Base-by-base conservation (phyloP, 805 yeast genomes). In the Cyberlindnera nakhonratchasimensis region DNA sequence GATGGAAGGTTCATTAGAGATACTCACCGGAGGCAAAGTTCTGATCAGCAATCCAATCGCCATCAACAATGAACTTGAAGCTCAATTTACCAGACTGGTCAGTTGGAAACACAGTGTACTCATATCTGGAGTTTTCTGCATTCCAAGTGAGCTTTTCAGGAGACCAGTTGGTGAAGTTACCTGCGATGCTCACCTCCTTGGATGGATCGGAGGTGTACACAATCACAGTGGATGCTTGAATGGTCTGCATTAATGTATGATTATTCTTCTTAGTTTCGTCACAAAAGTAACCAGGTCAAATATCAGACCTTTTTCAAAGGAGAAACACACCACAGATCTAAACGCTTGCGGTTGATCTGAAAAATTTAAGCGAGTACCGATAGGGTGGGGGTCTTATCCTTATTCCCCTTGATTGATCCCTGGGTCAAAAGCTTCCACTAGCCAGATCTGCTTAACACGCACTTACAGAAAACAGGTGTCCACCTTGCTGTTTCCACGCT, bases 161-260 rank as follows among this genome's bases (percentile, higher is more conserved):
- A 5, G 47, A 35, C 72, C 71, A 67, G 10, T 51, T 35, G 32
- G 59, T 63, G 45, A 67, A 67, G 48, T 62, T 62, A 3, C 71
- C 71, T 11, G 71, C 71, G 36, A 67, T 53, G 38, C 58, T 54
- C 33, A 67, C 53, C 9, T 53, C 44, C 13, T 33, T 34, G 4
- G 47, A 21, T 12, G 42, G 26, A 40, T 46, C 47, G 10, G 42
- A 16, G 18, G 29, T 29, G 51, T 55, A 50, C 14, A 34, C 39
- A 29, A 53, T 47, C 9, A 30, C 35, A n/a, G 14, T 37, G n/a
- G 28, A 21, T 3, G 19, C 3, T 14, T n/a, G 12, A 9, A 22
- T 5, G 14, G 20, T 29, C 21, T 8, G 24, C 6, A 6, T 29
- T 6, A 29, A 29, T 29, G n/a, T 29, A 5, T 29, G n/a, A n/a